Base-by-base conservation (phyloP, 2,329 filamentous ascomycete species). In the Colletotrichum gigasporum region DNA sequence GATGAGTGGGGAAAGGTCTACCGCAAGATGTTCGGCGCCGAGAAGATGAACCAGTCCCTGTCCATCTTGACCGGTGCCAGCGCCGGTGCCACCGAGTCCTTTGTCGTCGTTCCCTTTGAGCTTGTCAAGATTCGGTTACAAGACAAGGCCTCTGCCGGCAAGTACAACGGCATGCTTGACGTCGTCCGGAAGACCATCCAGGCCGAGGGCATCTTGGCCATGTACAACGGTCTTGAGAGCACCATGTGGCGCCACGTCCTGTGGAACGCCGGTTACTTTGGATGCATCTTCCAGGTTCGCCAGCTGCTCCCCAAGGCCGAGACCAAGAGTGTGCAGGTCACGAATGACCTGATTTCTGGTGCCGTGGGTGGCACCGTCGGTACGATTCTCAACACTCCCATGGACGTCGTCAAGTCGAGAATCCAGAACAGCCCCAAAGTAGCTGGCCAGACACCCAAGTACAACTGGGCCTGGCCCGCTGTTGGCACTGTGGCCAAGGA, bases 1-100 rank as follows among this genome's bases (percentile, higher is more conserved):
- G 96, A 99, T 78, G 93, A 95, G 78, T 99, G 96, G 96, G 96
- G 96, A 73, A 89, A 94, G 80, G 87, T 97, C 80, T 99, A 97
- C 85, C 92, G 94, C 76, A 91, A 91, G 71, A 77, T 91, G 52
- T 98, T 99, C 76, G 93, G 92, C 69, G 85, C 91, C 59, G 79
- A 88, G 60, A 92, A 97, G 83, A 96, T 96, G 90, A 98, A 87
- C 75, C 96, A 99, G 82, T 87, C 89, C 2, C 88, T 99, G 63
- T 97, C 96, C 22, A 88, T 97, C 69, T 87, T 99, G 53, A 99
- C 96, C 4, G 96, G 96, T 71, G 96, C 96, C 32, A 93, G 94
- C 22, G 96, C 96, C 65, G 96, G 96, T 77, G 96, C 95, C 34
- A 98, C 95, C 63, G 96, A 99, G 81, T 86, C 95, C 54, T 96